These are phyloP conservation scores for Mycosphaerelloides madeirae DNA, from an alignment of 2,329 filamentous ascomycete genomes.

Conservation along the genomic window DNA sequence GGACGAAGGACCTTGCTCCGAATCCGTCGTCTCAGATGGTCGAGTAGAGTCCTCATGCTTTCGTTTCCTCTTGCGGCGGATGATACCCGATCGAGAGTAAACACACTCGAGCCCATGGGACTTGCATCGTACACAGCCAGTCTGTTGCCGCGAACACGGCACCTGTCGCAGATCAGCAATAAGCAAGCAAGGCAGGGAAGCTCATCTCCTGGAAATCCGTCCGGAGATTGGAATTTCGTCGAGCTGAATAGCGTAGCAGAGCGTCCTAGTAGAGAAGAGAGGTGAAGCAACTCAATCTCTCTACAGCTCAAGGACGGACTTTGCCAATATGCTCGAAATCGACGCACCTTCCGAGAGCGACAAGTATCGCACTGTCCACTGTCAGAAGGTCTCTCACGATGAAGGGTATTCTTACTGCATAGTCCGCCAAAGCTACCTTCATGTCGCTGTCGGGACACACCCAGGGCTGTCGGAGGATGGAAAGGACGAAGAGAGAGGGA, in stretches of 20 bases:
- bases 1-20: neutral
- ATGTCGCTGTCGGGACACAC: too few species aligned
- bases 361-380: neutral
- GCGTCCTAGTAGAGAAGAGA: too few species aligned
- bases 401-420: neutral
- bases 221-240: too few species aligned
- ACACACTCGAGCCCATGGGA: constrained; percentile 6
- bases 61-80: constrained; percentile 17
- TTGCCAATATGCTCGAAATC: constrained; percentile 1
- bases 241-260: too few species aligned
- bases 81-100: constrained; percentile 20
- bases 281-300: too few species aligned
- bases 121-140: constrained; percentile 14
- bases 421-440: neutral
- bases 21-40: neutral
- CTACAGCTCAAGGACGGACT: too few species aligned
- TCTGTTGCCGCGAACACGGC: constrained; percentile 11
- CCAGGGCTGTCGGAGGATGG: neutral
- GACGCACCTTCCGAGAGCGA: neutral
- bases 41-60: constrained; percentile 2
- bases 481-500: neutral
- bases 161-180: constrained; percentile 5
- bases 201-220: too few species aligned
- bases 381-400: neutral
- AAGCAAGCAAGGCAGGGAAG: too few species aligned